Evolutionary conservation across 2,329 filamentous ascomycete genomes (phyloP).

Genomic region (Chaetothyriales sp.): DNA sequence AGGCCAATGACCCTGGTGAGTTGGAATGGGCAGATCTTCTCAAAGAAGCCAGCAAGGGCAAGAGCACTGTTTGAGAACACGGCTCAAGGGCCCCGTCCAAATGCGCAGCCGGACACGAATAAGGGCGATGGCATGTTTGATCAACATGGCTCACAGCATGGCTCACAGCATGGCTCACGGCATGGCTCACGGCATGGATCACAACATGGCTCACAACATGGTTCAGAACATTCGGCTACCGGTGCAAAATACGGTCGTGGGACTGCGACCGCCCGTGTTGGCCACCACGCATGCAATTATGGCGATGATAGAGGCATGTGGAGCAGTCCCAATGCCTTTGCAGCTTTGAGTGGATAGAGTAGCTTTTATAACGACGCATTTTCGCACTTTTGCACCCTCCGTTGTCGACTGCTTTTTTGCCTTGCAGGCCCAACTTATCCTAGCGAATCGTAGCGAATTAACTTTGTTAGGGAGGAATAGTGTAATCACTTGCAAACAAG

Average conservation of each 20-base stretch:
- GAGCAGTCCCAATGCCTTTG: background rate
- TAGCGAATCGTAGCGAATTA: too few relatives aligned
- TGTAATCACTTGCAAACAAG: background rate
- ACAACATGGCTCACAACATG: background rate
- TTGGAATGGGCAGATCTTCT: constrained; percentile 22
- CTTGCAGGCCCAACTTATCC: too few relatives aligned
- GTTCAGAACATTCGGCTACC: background rate
- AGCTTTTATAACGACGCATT: background rate
- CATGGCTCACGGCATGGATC: too few relatives aligned
- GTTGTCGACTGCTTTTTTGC: too few relatives aligned
- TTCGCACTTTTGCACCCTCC: background rate
- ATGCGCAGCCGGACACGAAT: background rate
- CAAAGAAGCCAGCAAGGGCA: constrained; percentile 21
- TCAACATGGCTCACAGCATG: background rate
- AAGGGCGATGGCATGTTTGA: background rate
- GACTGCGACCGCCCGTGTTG: background rate
- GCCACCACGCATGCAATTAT: background rate
- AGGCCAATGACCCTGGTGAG: constrained; percentile 23
- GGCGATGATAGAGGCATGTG: background rate
- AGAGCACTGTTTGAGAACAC: constrained; percentile 11
- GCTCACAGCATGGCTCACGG: background rate
- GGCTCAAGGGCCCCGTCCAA: background rate
- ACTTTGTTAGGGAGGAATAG: too few relatives aligned
- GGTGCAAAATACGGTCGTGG: background rate
- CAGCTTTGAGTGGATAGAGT: background rate